Conservation (phyloP, 2,329 filamentous ascomycete species). For the Colletotrichum tropicicola region DNA sequence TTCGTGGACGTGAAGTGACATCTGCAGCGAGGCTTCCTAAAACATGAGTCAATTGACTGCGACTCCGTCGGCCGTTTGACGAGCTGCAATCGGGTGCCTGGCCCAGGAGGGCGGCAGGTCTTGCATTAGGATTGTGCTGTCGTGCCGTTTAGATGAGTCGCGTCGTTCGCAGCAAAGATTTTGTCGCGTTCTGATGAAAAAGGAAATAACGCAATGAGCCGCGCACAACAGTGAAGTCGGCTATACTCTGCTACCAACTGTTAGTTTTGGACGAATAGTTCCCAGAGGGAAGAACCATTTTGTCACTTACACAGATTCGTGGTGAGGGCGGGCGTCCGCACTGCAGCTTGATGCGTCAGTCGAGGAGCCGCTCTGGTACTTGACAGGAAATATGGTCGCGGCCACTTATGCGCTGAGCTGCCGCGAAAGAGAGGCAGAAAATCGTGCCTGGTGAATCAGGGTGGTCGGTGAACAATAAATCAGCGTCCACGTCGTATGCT, state of each 20-base stretch:
- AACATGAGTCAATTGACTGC: not conserved
- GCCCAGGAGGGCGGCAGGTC: not conserved
- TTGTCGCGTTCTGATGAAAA: not conserved
- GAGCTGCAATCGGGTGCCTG: slow-evolving; percentile 4
- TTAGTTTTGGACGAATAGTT: not conserved
- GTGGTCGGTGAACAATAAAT: not conserved
- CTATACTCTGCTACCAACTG: not conserved
- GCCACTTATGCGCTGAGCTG: not conserved
- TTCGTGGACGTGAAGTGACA: no score
- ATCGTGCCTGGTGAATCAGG: not conserved
- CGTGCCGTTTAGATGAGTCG: not conserved
- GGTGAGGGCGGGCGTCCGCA: not conserved
- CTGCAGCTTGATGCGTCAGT: not conserved
- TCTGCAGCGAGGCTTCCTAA: not conserved
- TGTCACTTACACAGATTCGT: slow-evolving; percentile 23
- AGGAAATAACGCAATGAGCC: slow-evolving; percentile 4
- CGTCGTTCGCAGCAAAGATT: not conserved
- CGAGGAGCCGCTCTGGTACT: not conserved
- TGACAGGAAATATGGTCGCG: not conserved
- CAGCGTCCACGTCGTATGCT: no score
- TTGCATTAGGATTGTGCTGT: slow-evolving; percentile 16
- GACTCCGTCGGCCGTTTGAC: not conserved
- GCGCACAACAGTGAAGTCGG: not conserved
- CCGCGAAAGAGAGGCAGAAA: not conserved
- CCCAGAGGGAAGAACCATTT: not conserved